These are phyloP conservation scores for Crucibulum laeve DNA, from an alignment of 768 basidiomycete species.

Conservation along the genomic window DNA sequence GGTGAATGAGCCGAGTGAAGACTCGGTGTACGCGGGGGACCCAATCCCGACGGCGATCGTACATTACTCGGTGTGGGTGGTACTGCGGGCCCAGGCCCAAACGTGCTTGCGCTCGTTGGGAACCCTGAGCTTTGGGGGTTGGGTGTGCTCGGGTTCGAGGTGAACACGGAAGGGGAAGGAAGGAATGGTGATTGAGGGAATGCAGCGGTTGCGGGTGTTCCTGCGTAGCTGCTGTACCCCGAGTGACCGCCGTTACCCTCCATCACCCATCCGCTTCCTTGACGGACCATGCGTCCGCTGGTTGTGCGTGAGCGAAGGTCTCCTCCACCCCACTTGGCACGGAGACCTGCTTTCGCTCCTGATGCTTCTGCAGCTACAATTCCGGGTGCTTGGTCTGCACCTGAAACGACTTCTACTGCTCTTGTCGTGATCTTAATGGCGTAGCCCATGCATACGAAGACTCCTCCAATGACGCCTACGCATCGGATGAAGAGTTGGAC, in stretches of 20 bases:
- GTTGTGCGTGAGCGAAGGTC: conserved; percentile 55
- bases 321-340: conserved; percentile 66
- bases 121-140: background rate
- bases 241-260: conserved; percentile 37
- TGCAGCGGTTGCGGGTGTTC: conserved; percentile 25
- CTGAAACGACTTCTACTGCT: conserved; percentile 64
- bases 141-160: background rate
- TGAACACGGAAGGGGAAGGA: background rate
- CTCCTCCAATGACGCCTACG: conserved; percentile 91
- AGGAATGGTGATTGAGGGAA: conserved; percentile 12
- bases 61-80: conserved; percentile 12
- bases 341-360: conserved; percentile 47
- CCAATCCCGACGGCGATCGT: conserved; percentile 12
- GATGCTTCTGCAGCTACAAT: conserved; percentile 65
- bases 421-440: conserved; percentile 62
- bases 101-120: background rate
- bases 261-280: conserved; percentile 57
- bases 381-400: conserved; percentile 38
- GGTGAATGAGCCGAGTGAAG: conserved; percentile 1
- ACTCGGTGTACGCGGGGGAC: conserved; percentile 9
- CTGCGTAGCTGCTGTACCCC: conserved; percentile 28
- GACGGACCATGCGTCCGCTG: conserved; percentile 42
- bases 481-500: conserved; percentile 78
- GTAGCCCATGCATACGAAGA: conserved; percentile 83
- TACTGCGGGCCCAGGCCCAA: conserved; percentile 7